These are phyloP conservation scores for Ogataea corticis DNA, from an alignment of 805 yeast genomes.

Conservation along the genomic window DNA sequence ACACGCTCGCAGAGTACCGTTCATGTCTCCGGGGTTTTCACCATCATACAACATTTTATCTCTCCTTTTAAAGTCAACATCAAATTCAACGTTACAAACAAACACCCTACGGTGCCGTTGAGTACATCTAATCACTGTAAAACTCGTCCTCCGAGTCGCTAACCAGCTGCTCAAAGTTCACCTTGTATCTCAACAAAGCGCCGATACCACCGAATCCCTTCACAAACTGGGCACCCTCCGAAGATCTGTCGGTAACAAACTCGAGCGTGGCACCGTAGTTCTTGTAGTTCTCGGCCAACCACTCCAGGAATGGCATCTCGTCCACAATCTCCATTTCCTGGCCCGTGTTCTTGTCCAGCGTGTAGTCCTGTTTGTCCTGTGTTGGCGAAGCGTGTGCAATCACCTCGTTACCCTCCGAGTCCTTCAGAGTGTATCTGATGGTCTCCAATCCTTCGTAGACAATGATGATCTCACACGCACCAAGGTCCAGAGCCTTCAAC, in stretches of 20 bases:
- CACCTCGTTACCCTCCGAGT: slow-evolving; percentile 75
- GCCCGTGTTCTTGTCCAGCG: slow-evolving; percentile 83
- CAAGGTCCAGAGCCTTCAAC: slow-evolving; percentile 90
- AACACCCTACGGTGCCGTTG: background rate
- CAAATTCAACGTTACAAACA: no score
- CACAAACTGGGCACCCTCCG: slow-evolving; percentile 98
- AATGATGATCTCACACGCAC: slow-evolving; percentile 91
- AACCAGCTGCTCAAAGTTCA: slow-evolving; percentile 91
- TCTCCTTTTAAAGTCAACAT: background rate
- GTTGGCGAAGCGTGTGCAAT: slow-evolving; percentile 73
- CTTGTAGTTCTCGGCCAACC: slow-evolving; percentile 97
- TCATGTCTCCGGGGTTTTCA: no score
- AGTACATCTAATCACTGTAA: slow-evolving; percentile 47
- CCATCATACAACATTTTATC: background rate
- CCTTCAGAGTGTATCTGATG: slow-evolving; percentile 80
- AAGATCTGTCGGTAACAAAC: slow-evolving; percentile 93
- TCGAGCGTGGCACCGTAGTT: slow-evolving; percentile 94
- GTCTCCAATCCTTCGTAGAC: slow-evolving; percentile 91
- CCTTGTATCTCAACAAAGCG: slow-evolving; percentile 92
- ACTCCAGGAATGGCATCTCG: slow-evolving; percentile 86
- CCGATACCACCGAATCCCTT: slow-evolving; percentile 99
- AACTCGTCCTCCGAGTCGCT: slow-evolving; percentile 88
- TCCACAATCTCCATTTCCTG: slow-evolving; percentile 86
- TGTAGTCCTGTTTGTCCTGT: slow-evolving; percentile 71
- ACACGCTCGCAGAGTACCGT: no score